A percentile compares a stretch with the other conserved stretches of the same genome.
phyloP scores from a whole-genome alignment of 148 eudicot species.

The Polygonum aviculare region DNA sequence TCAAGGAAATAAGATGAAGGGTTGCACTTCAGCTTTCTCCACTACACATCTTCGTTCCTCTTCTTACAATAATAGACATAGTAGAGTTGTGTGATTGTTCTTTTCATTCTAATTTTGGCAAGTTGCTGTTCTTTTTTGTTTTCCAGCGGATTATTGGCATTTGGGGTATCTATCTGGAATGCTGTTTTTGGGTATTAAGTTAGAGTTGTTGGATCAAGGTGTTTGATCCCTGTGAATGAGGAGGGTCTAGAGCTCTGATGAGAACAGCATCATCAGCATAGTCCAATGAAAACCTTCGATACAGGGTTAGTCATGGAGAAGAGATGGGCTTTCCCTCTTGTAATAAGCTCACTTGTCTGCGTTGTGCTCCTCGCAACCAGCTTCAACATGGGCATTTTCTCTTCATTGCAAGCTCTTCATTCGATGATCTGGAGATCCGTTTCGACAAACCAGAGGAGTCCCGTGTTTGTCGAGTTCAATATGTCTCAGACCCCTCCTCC shows the following conservation, averaged over 20 bases:
- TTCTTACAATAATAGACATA: background rate
- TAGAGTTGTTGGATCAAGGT: background rate
- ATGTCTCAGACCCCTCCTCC: constrained; percentile 36
- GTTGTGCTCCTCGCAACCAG: constrained; percentile 64
- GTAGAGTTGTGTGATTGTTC: background rate
- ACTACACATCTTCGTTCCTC: too few relatives aligned
- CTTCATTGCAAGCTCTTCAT: constrained; percentile 50
- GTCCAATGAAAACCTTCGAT: constrained; percentile 31
- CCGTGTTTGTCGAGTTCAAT: constrained; percentile 41
- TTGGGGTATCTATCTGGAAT: background rate
- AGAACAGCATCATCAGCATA: background rate
- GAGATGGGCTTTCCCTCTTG: constrained; percentile 77
- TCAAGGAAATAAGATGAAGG: background rate
- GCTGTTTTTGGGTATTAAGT: background rate
- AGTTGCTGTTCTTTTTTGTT: background rate
- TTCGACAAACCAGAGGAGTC: constrained; percentile 29
- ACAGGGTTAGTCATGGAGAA: constrained; percentile 45
- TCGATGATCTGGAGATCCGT: constrained; percentile 47
- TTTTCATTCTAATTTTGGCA: background rate
- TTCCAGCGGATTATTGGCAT: background rate
- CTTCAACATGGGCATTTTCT: constrained; percentile 75
- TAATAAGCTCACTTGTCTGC: constrained; percentile 48
- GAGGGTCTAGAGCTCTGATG: constrained; percentile 6
- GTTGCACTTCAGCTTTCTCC: background rate
- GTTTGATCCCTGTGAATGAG: background rate